phyloP scores from a whole-genome alignment of 2,329 filamentous ascomycete species.

The Ophiostoma fasciatum region DNA sequence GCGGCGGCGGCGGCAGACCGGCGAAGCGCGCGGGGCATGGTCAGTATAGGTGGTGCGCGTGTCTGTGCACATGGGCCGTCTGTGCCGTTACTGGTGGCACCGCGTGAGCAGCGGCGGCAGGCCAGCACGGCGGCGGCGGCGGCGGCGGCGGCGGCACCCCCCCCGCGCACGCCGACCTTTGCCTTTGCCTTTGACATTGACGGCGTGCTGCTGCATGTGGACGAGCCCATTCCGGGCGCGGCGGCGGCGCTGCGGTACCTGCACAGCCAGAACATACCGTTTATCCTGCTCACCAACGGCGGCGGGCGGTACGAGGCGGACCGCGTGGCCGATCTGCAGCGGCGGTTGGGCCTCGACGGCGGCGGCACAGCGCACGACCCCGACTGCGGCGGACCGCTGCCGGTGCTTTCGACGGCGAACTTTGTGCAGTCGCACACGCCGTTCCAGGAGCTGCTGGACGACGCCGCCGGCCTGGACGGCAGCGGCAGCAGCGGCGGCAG shows the following conservation, averaged over 20 bases:
- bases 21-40: too few species aligned
- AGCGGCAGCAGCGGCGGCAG: not conserved
- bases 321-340: conserved; percentile 53
- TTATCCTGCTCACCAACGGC: conserved; percentile 91
- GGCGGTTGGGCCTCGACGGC: conserved; percentile 64
- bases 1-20: too few species aligned
- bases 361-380: conserved; percentile 75
- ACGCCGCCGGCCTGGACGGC: conserved; percentile 6
- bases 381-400: conserved; percentile 53
- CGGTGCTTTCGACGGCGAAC: conserved; percentile 49
- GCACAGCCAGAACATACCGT: conserved; percentile 62
- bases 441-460: conserved; percentile 49
- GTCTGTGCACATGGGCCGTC: too few species aligned
- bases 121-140: too few species aligned
- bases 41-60: too few species aligned
- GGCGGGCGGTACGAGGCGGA: conserved; percentile 72
- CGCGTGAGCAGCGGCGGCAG: too few species aligned
- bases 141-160: too few species aligned
- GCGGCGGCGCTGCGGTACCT: conserved; percentile 58
- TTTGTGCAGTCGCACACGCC: conserved; percentile 90
- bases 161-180: conserved; percentile 13
- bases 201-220: conserved; percentile 80
- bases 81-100: too few species aligned
- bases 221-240: conserved; percentile 65
- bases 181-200: conserved; percentile 51